Base-by-base conservation (phyloP, 1,284 basidiomycete species). In the Phellopilus nigrolimitatus region DNA sequence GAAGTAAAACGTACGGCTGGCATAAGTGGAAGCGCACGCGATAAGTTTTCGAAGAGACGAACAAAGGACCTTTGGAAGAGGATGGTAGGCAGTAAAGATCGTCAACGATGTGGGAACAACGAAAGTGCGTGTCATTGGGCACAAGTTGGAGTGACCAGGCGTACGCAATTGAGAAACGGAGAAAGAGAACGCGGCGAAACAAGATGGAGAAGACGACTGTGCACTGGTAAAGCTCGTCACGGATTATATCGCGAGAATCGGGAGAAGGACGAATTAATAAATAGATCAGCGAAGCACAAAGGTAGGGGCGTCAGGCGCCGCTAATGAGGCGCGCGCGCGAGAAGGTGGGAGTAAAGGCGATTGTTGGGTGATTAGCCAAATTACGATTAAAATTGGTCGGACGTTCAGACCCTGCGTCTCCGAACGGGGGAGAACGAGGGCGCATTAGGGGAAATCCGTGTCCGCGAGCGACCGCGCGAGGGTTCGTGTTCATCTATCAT, bases 391-490 rank as follows among this genome's bases (percentile, higher is more conserved):
- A n/a, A 33, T 33, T n/a, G 31, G n/a, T n/a, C 31, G 10, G 6
- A 33, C 31, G 17, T 21, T 44, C 30, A 50, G 3, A 38, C 30
- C 31, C 44, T 42, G 38, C 38, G 37, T 36, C 30, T 53, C 37
- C 45, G 51, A 15, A 24, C 27, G 24, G 50, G 50, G 24, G 51
- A 53, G 28, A 36, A 30, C 28, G 42, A 25, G 19, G 44, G 28
- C 34, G 45, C 46, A 34, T 37, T 53, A 31, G 48, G 53, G 5
- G 38, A 34, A 25, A 24, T 48, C 15, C 53, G 53, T 12, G 36
- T 50, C 15, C 53, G 46, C 30, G 53, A 43, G 21, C 53, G 53
- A 25, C 53, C 53, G 8, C 53, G 53, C 4, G 43, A 48, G 19
- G 53, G 15, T 15, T 54, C 53, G 3, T 27, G 19, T 31, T 41